Percentiles rank a stretch among this genome's conserved stretches.
Evolutionary conservation across 2,329 filamentous ascomycete genomes (phyloP).

Genomic region (Aspergillus aculeatinus): DNA sequence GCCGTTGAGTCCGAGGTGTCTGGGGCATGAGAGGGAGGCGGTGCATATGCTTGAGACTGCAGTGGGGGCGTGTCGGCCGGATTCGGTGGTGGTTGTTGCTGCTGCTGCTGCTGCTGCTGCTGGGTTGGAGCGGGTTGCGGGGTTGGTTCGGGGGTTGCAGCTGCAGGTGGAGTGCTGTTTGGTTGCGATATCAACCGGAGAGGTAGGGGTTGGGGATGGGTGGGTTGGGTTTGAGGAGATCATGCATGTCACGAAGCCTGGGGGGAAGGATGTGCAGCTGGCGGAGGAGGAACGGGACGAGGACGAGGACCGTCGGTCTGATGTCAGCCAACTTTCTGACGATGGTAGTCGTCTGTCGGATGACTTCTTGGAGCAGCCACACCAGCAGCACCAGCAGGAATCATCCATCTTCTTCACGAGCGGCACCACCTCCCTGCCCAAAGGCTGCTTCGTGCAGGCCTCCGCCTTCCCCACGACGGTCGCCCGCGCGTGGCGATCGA

Average conservation of each 20-base stretch:
- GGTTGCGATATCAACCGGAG: background rate
- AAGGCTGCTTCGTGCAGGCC: conserved; percentile 16
- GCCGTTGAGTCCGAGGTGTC: conserved; percentile 16
- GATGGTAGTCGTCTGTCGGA: too few species aligned
- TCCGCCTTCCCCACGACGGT: conserved; percentile 10
- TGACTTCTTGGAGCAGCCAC: too few species aligned
- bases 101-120: background rate
- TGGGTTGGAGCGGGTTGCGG: background rate
- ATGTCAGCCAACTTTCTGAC: too few species aligned
- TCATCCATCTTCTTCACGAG: conserved; percentile 19
- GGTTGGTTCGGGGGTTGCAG: too few species aligned
- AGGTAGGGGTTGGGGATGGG: background rate
- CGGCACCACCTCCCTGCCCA: conserved; percentile 20
- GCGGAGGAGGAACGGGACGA: too few species aligned
- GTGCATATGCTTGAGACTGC: background rate
- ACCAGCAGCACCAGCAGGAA: too few species aligned
- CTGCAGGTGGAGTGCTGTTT: too few species aligned
- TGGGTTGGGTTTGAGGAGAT: background rate
- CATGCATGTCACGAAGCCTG: background rate
- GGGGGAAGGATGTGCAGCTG: too few species aligned
- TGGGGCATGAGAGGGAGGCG: conserved; percentile 9
- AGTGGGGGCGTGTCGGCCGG: background rate
- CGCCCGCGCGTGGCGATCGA: conserved; percentile 5
- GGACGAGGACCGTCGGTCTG: too few species aligned
- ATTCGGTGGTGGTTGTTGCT: background rate